Evolutionary conservation across 2,329 filamentous ascomycete species (phyloP), one percentile per base, ranked within the genome.

Genomic region (Verticillium klebahnii): DNA sequence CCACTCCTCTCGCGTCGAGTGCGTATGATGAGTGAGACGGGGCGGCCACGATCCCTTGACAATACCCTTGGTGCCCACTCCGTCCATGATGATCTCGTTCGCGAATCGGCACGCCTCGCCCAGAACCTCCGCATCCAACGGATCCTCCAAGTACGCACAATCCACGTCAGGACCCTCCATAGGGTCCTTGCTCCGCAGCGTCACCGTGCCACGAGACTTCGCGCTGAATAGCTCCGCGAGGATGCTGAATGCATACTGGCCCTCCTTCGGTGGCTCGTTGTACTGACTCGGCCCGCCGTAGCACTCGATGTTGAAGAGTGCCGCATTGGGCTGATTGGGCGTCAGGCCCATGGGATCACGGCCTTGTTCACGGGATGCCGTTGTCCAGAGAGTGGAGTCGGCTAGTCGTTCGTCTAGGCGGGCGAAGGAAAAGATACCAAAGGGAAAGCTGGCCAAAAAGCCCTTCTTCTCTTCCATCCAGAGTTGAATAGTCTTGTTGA

Each of bases 271-370:
- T 60, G 80, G 82, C 40, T 85, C 73, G 23, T 77, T 74, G 63
- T 79, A 87, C 63, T 86, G 82, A 65, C 85, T 85, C 0, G 85
- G 85, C 0, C 84, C 84, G 4, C 84, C 84, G 65, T 87, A 87
- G 67, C 82, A 83, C 68, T 88, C 85, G 0, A 85, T 87, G 36
- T 79, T 84, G 73, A 87, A 88, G 71, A 87, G 82, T 67, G 89
- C 86, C 57, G 87, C 70, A 67, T 88, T 85, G 0, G 86, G 84
- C 67, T 89, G 86, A 6, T 72, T 70, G 0, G 76, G 72, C 0
- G 80, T 81, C 17, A 89, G 73, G 19, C 82, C 84, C 86, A 89
- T 89, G 0, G 87, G 85, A 66, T 89, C 87, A 5, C 86, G 82
- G 4, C 82, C 83, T 31, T 77, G 71, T 39, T 74, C 60, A 6